Conservation (phyloP, 2,329 filamentous ascomycete species). For the Microthyrium microscopicum region DNA sequence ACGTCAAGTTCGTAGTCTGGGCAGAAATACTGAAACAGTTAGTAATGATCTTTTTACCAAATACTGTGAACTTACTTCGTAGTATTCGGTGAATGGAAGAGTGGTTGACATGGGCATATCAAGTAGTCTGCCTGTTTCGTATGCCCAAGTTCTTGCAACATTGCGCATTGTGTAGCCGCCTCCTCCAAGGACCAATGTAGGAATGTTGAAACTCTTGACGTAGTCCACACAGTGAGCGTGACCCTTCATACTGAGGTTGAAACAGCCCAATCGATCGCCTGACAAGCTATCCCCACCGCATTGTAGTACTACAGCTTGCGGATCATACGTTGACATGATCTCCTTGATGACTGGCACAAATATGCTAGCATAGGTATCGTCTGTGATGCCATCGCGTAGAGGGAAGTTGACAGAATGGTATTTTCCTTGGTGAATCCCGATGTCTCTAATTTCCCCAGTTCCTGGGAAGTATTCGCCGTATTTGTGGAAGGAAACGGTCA, state of each 20-base stretch:
- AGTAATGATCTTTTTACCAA: slow-evolving; percentile 8
- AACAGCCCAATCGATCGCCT: slow-evolving; percentile 50
- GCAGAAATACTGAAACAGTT: slow-evolving; percentile 41
- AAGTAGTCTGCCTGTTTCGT: slow-evolving; percentile 63
- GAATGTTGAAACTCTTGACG: slow-evolving; percentile 50
- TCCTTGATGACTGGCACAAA: slow-evolving; percentile 52
- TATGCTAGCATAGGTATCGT: slow-evolving; percentile 49
- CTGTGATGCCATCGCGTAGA: slow-evolving; percentile 51
- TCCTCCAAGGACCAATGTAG: slow-evolving; percentile 48
- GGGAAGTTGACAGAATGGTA: slow-evolving; percentile 55
- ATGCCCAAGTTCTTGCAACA: slow-evolving; percentile 43
- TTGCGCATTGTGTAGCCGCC: slow-evolving; percentile 58
- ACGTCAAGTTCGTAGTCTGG: slow-evolving; percentile 56
- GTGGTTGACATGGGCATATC: slow-evolving; percentile 64
- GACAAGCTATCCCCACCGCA: slow-evolving; percentile 53
- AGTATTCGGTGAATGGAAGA: slow-evolving; percentile 95
- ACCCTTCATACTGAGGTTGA: slow-evolving; percentile 54
- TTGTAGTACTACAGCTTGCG: slow-evolving; percentile 51
- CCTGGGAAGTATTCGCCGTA: slow-evolving; percentile 64
- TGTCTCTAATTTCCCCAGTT: slow-evolving; percentile 51
- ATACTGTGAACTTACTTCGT: slow-evolving; percentile 38
- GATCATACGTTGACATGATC: slow-evolving; percentile 53
- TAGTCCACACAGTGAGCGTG: slow-evolving; percentile 55
- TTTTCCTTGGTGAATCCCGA: slow-evolving; percentile 50
- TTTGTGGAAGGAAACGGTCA: slow-evolving; percentile 93